A percentile compares a stretch with the other conserved stretches of the same genome.
Evolutionary conservation across 1,284 basidiomycete genomes (phyloP).

Genomic region (Irpex sp.): DNA sequence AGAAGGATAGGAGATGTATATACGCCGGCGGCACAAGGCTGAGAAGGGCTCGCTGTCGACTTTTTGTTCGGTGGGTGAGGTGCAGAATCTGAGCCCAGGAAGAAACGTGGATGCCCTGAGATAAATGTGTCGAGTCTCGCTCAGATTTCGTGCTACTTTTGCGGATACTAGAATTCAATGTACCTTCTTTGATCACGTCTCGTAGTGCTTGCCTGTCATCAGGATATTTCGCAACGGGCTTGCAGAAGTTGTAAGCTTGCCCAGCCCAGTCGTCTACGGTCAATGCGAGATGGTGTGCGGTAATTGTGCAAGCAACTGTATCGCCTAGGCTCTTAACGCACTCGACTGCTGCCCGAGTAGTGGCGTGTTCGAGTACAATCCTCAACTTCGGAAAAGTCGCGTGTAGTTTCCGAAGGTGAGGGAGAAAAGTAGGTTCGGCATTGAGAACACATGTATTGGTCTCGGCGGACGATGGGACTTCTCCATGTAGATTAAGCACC

Average conservation of each 20-base stretch:
- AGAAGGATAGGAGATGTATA: constrained; percentile 89
- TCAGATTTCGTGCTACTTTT: no score
- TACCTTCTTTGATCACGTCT: constrained; percentile 77
- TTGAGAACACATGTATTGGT: constrained; percentile 93
- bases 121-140: background rate
- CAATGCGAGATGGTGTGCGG: constrained; percentile 91
- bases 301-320: constrained; percentile 96
- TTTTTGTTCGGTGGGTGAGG: constrained; percentile 87
- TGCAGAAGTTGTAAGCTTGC: constrained; percentile 95
- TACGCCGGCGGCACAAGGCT: constrained; percentile 86
- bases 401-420: constrained; percentile 84
- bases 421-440: constrained; percentile 88
- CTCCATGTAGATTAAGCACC: constrained; percentile 96
- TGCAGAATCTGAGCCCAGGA: constrained; percentile 96
- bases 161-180: no score
- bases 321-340: constrained; percentile 78
- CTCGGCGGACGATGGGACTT: constrained; percentile 87
- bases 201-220: constrained; percentile 85
- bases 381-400: constrained; percentile 84
- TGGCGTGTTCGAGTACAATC: constrained; percentile 99
- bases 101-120: constrained; percentile 89
- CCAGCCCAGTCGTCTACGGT: constrained; percentile 98
- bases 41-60: constrained; percentile 65
- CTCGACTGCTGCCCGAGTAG: constrained; percentile 92
- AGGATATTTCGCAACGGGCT: constrained; percentile 96